Conservation (phyloP, 176 grass and related monocot species). For the Olyra latifolia region DNA sequence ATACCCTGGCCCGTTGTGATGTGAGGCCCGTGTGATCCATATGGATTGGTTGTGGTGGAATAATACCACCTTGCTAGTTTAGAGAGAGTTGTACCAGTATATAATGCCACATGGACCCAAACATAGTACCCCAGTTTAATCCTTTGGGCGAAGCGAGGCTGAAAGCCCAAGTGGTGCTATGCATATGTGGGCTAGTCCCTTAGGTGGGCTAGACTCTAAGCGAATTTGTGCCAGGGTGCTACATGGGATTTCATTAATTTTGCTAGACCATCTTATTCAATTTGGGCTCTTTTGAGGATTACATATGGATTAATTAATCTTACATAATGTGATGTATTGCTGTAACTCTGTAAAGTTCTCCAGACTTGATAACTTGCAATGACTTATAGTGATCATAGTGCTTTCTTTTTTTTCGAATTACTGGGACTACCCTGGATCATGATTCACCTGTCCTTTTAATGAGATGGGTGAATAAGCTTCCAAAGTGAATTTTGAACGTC, state of each 20-base stretch:
- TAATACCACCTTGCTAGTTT: too few relatives aligned
- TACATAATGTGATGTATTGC: not conserved
- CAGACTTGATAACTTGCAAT: not conserved
- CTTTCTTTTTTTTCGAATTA: not conserved
- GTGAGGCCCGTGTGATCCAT: too few relatives aligned
- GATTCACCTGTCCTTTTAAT: not conserved
- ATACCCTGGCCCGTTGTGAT: too few relatives aligned
- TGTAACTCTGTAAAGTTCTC: not conserved
- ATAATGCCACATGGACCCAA: too few relatives aligned
- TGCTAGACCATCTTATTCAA: not conserved
- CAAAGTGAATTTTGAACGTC: not conserved
- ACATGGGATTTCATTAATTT: not conserved
- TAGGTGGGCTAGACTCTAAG: too few relatives aligned
- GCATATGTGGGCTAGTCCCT: too few relatives aligned
- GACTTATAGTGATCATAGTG: not conserved
- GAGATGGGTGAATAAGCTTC: not conserved
- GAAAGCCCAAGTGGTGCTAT: too few relatives aligned
- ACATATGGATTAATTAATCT: slow-evolving; percentile 1
- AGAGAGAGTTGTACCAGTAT: too few relatives aligned
- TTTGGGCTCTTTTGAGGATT: not conserved
- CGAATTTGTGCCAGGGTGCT: too few relatives aligned
- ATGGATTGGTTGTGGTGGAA: too few relatives aligned
- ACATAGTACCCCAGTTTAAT: too few relatives aligned
- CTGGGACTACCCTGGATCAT: not conserved
- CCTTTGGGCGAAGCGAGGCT: too few relatives aligned